These are phyloP conservation scores for Bocquillonia castaneifolia DNA, from an alignment of 441 rosid species.

Conservation along the genomic window DNA sequence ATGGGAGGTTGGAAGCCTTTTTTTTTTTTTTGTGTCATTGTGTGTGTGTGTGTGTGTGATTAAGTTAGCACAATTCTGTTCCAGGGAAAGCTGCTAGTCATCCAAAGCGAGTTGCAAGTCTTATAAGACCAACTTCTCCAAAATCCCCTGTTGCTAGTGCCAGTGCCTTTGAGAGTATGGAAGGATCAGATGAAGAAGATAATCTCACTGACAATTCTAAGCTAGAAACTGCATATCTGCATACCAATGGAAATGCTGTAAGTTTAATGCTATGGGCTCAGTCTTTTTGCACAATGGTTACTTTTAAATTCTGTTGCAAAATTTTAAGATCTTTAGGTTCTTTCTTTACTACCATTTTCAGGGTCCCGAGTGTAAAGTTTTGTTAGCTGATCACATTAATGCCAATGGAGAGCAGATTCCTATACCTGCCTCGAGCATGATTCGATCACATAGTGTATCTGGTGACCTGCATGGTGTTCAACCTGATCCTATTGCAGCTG, in stretches of 20 bases:
- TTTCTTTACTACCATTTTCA: conserved; percentile 24
- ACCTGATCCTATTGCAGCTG: conserved; percentile 98
- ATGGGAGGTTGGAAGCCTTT: neutral
- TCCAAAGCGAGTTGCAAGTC: conserved; percentile 58
- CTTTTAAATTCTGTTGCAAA: neutral
- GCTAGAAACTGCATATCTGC: conserved; percentile 59
- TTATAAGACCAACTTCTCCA: conserved; percentile 77
- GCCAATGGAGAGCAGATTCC: conserved; percentile 58
- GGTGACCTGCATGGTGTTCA: conserved; percentile 98
- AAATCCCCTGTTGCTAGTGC: conserved; percentile 91
- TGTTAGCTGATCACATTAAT: conserved; percentile 38
- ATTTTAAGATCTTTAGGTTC: conserved; percentile 18
- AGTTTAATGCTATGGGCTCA: conserved; percentile 33
- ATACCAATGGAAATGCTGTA: conserved; percentile 68
- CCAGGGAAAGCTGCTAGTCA: conserved; percentile 61
- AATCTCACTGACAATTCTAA: conserved; percentile 52
- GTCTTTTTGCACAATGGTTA: neutral
- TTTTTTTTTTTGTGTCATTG: conserved; percentile 13
- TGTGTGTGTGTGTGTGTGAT: no score
- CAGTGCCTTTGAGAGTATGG: conserved; percentile 86
- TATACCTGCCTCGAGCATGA: conserved; percentile 66
- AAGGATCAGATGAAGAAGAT: conserved; percentile 92
- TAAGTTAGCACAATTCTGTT: conserved; percentile 8
- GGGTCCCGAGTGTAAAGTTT: conserved; percentile 33
- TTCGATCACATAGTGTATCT: conserved; percentile 90